Evolutionary conservation across 257 asterid genomes (phyloP).

Genomic region (Paraleonurus japonicus): DNA sequence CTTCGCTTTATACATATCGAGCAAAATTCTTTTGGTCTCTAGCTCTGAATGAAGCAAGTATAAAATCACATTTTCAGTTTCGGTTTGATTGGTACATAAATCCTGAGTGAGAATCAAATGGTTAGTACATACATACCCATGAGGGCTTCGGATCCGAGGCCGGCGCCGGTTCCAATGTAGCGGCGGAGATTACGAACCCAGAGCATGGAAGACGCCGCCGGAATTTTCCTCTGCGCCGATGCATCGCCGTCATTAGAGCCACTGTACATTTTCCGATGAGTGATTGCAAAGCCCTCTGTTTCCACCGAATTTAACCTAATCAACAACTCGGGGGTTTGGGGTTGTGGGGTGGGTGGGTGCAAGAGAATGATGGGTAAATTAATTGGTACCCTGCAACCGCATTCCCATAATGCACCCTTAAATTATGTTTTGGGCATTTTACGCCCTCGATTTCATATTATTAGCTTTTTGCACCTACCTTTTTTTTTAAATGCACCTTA

Average conservation of each 20-base stretch:
- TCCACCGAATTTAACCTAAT: slow-evolving; percentile 23
- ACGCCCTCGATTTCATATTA: background rate
- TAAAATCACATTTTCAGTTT: slow-evolving; percentile 22
- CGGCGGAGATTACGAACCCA: slow-evolving; percentile 99
- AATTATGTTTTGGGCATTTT: background rate
- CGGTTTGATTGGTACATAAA: slow-evolving; percentile 4
- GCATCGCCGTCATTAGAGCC: slow-evolving; percentile 82
- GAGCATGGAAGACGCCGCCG: slow-evolving; percentile 90
- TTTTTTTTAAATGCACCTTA: too few relatives aligned
- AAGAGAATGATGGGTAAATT: background rate
- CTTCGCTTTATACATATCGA: slow-evolving; percentile 93
- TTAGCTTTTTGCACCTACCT: background rate
- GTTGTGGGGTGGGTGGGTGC: background rate
- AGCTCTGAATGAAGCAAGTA: slow-evolving; percentile 58
- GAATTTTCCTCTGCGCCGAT: slow-evolving; percentile 67
- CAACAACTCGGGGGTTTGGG: slow-evolving; percentile 18
- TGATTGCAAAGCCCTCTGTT: slow-evolving; percentile 28
- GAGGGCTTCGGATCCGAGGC: slow-evolving; percentile 98
- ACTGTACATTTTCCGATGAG: slow-evolving; percentile 52
- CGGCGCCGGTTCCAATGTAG: slow-evolving; percentile 96
- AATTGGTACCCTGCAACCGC: background rate
- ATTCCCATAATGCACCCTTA: background rate
- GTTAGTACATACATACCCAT: slow-evolving; percentile 62
- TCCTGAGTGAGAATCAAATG: slow-evolving; percentile 4
- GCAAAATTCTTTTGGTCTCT: slow-evolving; percentile 89